Percentiles rank a stretch among this genome's conserved stretches.
phyloP scores from a whole-genome alignment of 352 stramenopile genomes.

The Phytopythium chamaehyphon region DNA sequence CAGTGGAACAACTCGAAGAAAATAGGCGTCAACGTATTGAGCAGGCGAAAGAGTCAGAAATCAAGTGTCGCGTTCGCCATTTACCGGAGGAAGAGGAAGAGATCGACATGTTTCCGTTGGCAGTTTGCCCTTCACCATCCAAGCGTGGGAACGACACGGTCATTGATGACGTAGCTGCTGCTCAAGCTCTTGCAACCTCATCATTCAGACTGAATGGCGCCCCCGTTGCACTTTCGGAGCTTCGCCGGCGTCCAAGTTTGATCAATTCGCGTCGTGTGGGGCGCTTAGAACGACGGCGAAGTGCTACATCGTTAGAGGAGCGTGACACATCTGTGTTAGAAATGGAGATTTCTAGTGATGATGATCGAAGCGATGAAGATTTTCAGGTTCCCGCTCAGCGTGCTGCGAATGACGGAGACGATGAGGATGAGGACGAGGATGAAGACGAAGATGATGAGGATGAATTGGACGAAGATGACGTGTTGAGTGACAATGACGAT shows the following conservation, averaged over 20 bases:
- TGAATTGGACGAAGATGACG: conserved; percentile 45
- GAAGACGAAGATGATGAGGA: conserved; percentile 45
- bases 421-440: conserved; percentile 51
- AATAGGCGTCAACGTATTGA: conserved; percentile 60
- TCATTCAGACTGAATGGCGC: conserved; percentile 74
- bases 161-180: conserved; percentile 12
- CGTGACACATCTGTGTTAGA: conserved; percentile 82
- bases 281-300: conserved; percentile 22
- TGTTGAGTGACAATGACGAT: conserved; percentile 47
- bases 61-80: conserved; percentile 54
- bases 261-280: conserved; percentile 19
- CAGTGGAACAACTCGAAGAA: conserved; percentile 44
- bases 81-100: conserved; percentile 36
- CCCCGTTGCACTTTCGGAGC: conserved; percentile 64
- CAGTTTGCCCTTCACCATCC: conserved; percentile 15
- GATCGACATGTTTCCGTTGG: conserved; percentile 45
- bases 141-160: conserved; percentile 6
- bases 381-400: conserved; percentile 60
- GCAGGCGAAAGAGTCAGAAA: conserved; percentile 66
- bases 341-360: conserved; percentile 82
- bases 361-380: conserved; percentile 84
- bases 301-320: conserved; percentile 53
- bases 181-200: conserved; percentile 20
- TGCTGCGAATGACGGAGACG: conserved; percentile 44
- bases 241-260: conserved; percentile 35